phyloP scores from a whole-genome alignment of 2,329 filamentous ascomycete species.

The Claviceps capensis region DNA sequence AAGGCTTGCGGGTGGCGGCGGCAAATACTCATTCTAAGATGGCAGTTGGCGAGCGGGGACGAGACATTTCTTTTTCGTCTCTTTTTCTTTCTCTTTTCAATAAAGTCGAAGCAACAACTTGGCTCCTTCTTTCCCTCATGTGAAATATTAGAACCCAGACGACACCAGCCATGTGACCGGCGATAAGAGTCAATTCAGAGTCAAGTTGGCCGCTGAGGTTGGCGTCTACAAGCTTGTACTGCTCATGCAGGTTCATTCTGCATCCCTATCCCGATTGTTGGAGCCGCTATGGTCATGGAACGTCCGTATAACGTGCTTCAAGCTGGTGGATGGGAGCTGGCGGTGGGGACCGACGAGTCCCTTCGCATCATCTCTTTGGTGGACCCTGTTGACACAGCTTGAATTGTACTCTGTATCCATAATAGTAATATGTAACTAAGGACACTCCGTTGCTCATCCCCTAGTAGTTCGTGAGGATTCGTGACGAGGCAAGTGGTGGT shows the following conservation, averaged over 20 bases:
- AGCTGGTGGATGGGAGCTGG: constrained; percentile 7
- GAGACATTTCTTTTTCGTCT: constrained; percentile 8
- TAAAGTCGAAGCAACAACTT: constrained; percentile 7
- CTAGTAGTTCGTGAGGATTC: constrained; percentile 8
- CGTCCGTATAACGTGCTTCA: constrained; percentile 8
- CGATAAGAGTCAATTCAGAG: constrained; percentile 4
- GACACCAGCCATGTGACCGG: constrained; percentile 6
- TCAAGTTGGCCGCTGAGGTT: constrained; percentile 1
- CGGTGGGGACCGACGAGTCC: constrained; percentile 8
- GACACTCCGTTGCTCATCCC: constrained; percentile 2
- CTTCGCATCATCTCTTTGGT: constrained; percentile 9
- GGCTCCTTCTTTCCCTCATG: not conserved
- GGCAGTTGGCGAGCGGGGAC: constrained; percentile 7
- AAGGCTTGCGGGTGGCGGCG: constrained; percentile 5
- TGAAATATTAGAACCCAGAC: constrained; percentile 2
- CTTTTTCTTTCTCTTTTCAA: constrained; percentile 7
- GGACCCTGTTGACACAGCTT: constrained; percentile 7
- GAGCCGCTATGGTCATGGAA: constrained; percentile 4
- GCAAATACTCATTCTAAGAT: constrained; percentile 6
- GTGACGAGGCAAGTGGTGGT: constrained; percentile 6
- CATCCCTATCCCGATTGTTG: constrained; percentile 5
- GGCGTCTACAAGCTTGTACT: constrained; percentile 4
- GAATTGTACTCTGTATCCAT: constrained; percentile 6
- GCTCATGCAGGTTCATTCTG: constrained; percentile 5
- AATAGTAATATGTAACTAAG: not conserved